Percentiles rank a stretch among this genome's conserved stretches.
These are phyloP conservation scores for Mycena sp. DNA, from an alignment of 1,284 basidiomycete species.

Conservation along the genomic window DNA sequence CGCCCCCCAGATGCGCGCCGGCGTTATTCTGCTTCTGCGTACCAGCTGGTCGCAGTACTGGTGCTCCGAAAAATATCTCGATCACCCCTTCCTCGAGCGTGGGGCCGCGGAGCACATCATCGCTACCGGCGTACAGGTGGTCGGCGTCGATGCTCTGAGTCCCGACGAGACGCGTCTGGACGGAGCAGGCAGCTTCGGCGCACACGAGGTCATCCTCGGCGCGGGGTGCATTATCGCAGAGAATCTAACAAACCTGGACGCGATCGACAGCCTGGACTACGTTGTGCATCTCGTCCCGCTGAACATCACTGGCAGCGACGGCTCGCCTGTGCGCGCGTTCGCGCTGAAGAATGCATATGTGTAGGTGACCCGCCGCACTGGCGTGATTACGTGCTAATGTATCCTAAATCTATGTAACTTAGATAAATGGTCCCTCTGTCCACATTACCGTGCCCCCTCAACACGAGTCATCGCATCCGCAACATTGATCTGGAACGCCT, in stretches of 20 bases:
- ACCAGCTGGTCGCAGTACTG: constrained; percentile 72
- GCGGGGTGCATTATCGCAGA: constrained; percentile 71
- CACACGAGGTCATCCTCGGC: constrained; percentile 67
- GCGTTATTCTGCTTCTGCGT: constrained; percentile 54
- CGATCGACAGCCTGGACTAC: constrained; percentile 50
- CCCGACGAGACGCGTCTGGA: constrained; percentile 67
- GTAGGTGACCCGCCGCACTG: background rate
- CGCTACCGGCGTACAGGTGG: constrained; percentile 57
- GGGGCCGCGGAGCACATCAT: constrained; percentile 61
- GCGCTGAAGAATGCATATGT: constrained; percentile 40
- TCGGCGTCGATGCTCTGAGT: constrained; percentile 71
- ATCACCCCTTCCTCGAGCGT: constrained; percentile 63
- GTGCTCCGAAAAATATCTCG: constrained; percentile 59
- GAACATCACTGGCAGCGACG: constrained; percentile 65
- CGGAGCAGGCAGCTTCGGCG: constrained; percentile 50
- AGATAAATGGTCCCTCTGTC: background rate
- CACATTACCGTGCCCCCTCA: too few species aligned
- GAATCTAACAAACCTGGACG: constrained; percentile 65
- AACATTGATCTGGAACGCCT: constrained; percentile 79
- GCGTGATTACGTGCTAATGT: constrained; percentile 10
- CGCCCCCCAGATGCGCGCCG: constrained; percentile 45
- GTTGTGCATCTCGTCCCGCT: constrained; percentile 67
- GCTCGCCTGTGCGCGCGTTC: constrained; percentile 71
- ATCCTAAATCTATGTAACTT: constrained; percentile 3
- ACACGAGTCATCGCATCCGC: constrained; percentile 67